Percentiles rank a stretch among this genome's conserved stretches.
These are phyloP conservation scores for Tilletiopsis washingtonensis DNA, from an alignment of 1,284 basidiomycete genomes.

Conservation along the genomic window DNA sequence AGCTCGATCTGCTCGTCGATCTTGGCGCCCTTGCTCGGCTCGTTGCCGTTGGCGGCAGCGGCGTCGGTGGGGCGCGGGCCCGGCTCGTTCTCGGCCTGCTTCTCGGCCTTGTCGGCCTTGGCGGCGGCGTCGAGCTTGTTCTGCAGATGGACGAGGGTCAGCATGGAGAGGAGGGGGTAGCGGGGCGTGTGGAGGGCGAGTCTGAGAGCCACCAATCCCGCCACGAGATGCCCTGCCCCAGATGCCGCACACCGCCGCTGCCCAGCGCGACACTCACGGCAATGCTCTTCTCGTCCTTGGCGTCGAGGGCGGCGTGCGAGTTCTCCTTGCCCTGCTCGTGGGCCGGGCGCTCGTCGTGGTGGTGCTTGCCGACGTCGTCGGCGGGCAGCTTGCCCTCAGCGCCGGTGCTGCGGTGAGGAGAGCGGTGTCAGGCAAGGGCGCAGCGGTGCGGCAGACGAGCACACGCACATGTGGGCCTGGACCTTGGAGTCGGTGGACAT, in stretches of 20 bases:
- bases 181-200: too few species aligned
- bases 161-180: not conserved
- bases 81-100: conserved; percentile 12
- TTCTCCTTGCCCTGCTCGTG: conserved; percentile 36
- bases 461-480: too few species aligned
- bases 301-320: conserved; percentile 33
- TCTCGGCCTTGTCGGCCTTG: conserved; percentile 27
- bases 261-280: conserved; percentile 1
- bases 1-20: conserved; percentile 58
- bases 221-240: too few species aligned
- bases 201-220: too few species aligned
- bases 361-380: conserved; percentile 18
- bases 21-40: conserved; percentile 58
- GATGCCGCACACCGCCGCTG: too few species aligned
- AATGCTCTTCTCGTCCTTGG: conserved; percentile 37
- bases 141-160: conserved; percentile 3
- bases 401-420: too few species aligned
- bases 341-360: conserved; percentile 25
- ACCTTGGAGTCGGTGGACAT: not conserved
- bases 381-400: not conserved
- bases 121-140: conserved; percentile 40
- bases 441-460: too few species aligned
- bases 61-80: conserved; percentile 23
- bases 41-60: conserved; percentile 52
- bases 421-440: too few species aligned